These are phyloP conservation scores for Microcos paniculata DNA, from an alignment of 345 rosid genomes.

Conservation along the genomic window DNA sequence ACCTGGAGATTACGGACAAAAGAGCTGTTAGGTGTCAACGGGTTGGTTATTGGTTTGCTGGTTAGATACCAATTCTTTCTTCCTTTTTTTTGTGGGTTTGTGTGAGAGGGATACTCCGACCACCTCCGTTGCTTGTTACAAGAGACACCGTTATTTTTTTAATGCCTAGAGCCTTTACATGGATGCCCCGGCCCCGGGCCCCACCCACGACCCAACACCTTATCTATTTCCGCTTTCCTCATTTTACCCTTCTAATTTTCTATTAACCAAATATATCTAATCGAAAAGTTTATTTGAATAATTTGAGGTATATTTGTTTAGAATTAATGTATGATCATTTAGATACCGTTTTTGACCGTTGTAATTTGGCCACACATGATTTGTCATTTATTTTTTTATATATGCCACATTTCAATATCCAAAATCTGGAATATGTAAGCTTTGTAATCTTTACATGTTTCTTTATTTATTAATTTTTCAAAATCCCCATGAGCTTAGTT, in stretches of 20 bases:
- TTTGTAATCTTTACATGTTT: no score
- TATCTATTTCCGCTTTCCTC: no score
- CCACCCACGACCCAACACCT: not conserved
- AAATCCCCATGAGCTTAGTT: no score
- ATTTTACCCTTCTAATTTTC: not conserved
- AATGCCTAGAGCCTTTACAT: not conserved
- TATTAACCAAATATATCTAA: no score
- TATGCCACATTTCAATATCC: no score
- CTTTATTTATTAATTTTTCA: no score
- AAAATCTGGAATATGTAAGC: no score
- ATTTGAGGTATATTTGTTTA: not conserved
- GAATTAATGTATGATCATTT: no score
- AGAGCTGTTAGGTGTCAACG: conserved; percentile 30
- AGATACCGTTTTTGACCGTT: no score
- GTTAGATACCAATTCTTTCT: not conserved
- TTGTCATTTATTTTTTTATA: no score
- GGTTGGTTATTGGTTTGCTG: not conserved
- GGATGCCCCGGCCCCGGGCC: not conserved
- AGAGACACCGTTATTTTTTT: conserved; percentile 2
- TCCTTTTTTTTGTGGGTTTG: not conserved
- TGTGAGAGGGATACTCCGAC: conserved; percentile 11
- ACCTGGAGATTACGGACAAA: conserved; percentile 24
- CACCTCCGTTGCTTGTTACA: conserved; percentile 12
- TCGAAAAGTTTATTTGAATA: no score
- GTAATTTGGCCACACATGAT: no score